Conservation (phyloP, 345 rosid species). For the Brassica rapa region DNA sequence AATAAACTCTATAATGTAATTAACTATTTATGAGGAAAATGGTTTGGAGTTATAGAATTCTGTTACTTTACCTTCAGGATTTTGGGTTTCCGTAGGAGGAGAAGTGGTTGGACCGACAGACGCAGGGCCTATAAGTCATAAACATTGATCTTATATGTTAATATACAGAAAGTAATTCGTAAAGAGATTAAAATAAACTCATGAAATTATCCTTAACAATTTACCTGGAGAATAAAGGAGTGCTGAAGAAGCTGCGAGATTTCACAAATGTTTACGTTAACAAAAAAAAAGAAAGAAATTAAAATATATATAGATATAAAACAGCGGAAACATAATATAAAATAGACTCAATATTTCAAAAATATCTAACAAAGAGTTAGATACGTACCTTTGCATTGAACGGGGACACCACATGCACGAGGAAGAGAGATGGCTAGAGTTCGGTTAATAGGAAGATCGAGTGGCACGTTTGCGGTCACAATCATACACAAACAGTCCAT, state of each 20-base stretch:
- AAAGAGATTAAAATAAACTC: neutral
- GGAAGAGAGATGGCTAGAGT: conserved; percentile 77
- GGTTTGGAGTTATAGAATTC: neutral
- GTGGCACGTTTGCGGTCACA: conserved; percentile 63
- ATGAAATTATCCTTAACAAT: neutral
- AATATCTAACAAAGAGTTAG: neutral
- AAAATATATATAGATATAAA: neutral
- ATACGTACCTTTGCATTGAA: conserved; percentile 78
- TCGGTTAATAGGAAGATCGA: conserved; percentile 69
- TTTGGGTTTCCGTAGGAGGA: conserved; percentile 52
- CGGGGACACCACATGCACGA: conserved; percentile 71
- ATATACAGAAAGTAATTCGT: neutral
- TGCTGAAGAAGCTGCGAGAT: conserved; percentile 48
- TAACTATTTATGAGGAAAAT: neutral
- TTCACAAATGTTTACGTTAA: conserved; percentile 5
- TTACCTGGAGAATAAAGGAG: conserved; percentile 86
- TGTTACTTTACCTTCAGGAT: conserved; percentile 13
- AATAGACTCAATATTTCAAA: neutral
- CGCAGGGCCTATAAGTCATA: conserved; percentile 48
- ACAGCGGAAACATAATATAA: neutral
- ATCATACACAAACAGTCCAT: conserved; percentile 72
- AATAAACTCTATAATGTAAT: neutral
- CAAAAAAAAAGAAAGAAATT: neutral
- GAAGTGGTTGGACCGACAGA: conserved; percentile 49
- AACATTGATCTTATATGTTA: neutral